Base-by-base conservation (phyloP, 2,329 filamentous ascomycete species). In the Penicillium concentricum region DNA sequence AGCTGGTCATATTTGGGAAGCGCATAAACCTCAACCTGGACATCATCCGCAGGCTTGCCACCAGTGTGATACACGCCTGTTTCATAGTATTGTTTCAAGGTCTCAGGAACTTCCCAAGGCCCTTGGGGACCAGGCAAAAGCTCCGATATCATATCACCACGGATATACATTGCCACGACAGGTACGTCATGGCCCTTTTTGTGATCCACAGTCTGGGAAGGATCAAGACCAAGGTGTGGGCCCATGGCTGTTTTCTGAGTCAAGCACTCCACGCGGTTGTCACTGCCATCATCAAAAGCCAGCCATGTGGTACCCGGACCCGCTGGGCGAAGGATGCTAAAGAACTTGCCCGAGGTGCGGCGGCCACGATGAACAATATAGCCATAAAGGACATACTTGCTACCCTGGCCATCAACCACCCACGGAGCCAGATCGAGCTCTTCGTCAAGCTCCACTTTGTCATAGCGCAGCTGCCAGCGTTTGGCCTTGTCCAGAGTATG, bases 351-450 rank as follows among this genome's bases (percentile, higher is more conserved):
- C 5, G 83, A 86, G 20, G 81, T 81, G 16, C 86, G 79, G 42
- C 79, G 79, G 26, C 83, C 84, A 58, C 80, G 81, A 64, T 87
- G 85, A 3, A 84, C 82, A 32, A 86, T 73, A 60, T 86, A 82
- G 3, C 83, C 83, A 60, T 84, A 87, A 0, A 87, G 76, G 2
- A 79, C 80, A 64, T 86, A 87, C 12, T 74, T 67, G 13, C 72
- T 74, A 9, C 67, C 74, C 26, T 75, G 65, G 2, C 61, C 67
- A 32, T 74, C 68, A 18, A 68, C 57, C 2, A 72, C 67, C 55
- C 67, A 72, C 5, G 69, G 64, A 1, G 69, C 66, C n/a, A 86
- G 69, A 42, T 76, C 76, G 26, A 87, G 67, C 12, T 78, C 71
- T 52, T 87, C 83, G 51, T 85, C 77, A 15, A 87, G 63, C 3